Percentiles rank a stretch among this genome's conserved stretches.
Conservation (phyloP, 169 alveolate species). For the Eimeria zaria region DNA sequence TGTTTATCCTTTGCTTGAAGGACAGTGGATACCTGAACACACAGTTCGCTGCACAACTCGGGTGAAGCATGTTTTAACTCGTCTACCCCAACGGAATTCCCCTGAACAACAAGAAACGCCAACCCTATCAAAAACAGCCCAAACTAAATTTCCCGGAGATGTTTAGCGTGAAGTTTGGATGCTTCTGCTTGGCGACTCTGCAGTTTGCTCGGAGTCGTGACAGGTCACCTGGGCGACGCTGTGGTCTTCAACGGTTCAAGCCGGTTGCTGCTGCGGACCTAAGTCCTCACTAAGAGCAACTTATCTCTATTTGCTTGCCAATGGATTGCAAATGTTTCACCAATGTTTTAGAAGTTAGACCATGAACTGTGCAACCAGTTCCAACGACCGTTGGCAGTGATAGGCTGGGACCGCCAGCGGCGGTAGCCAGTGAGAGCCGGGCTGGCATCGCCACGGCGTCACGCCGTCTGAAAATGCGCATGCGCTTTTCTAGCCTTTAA, state of each 20-base stretch:
- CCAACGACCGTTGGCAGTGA: conserved; percentile 36
- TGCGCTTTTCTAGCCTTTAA: background rate
- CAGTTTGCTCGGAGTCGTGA: background rate
- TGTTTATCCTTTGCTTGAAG: background rate
- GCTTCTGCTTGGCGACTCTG: background rate
- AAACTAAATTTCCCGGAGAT: background rate
- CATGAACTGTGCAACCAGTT: background rate
- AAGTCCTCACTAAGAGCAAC: conserved; percentile 15
- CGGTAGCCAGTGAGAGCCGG: conserved; percentile 11
- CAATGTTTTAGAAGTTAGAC: conserved; percentile 21
- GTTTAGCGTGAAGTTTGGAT: background rate
- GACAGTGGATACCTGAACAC: conserved; percentile 50
- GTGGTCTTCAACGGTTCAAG: conserved; percentile 52
- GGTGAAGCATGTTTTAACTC: background rate
- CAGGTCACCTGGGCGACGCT: conserved; percentile 81
- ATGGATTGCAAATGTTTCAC: conserved; percentile 38
- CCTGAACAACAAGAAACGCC: background rate
- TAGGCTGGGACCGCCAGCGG: conserved; percentile 53
- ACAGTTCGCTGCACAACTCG: background rate
- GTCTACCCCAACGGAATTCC: background rate
- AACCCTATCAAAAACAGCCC: background rate
- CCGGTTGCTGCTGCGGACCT: background rate
- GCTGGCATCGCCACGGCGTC: conserved; percentile 25
- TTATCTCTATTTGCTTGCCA: conserved; percentile 56
- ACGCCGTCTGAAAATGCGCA: background rate